A percentile compares a stretch with the other conserved stretches of the same genome.
These are phyloP conservation scores for Penicillium oxalicum DNA, from an alignment of 2,329 filamentous ascomycete genomes.

Conservation along the genomic window DNA sequence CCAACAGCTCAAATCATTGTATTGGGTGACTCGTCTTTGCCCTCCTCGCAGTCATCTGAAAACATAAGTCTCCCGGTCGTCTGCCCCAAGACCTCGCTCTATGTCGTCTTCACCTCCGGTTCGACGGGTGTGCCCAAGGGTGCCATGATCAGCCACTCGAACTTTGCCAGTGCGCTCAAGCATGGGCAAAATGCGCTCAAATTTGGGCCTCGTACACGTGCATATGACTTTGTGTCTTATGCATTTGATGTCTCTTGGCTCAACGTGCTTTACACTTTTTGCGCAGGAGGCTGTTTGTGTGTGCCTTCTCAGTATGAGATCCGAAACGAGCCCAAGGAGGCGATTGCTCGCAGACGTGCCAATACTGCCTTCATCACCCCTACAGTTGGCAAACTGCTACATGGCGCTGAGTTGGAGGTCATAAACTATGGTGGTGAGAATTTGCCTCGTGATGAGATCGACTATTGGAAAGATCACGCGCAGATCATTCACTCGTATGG, in stretches of 20 bases:
- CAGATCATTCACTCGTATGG: conserved; percentile 3
- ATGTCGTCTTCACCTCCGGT: conserved; percentile 51
- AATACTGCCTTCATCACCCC: background rate
- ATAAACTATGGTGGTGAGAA: background rate
- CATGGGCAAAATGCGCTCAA: background rate
- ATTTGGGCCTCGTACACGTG: background rate
- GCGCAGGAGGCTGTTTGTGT: conserved; percentile 7
- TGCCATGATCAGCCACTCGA: conserved; percentile 53
- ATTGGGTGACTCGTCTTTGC: background rate
- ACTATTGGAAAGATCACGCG: background rate
- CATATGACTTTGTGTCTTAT: conserved; percentile 2
- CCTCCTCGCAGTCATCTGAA: background rate
- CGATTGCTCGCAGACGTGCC: background rate
- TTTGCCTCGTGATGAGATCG: background rate
- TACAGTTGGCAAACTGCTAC: background rate
- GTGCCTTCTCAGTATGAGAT: conserved; percentile 6
- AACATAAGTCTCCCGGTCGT: background rate
- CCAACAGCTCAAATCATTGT: too few species aligned
- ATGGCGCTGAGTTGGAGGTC: too few species aligned
- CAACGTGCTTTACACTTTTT: background rate
- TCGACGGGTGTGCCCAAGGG: conserved; percentile 49
- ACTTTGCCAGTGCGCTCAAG: background rate
- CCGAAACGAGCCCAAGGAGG: conserved; percentile 35
- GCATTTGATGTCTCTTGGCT: conserved; percentile 3
- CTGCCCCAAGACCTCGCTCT: conserved; percentile 23